phyloP scores from a whole-genome alignment of 139 green algal genomes.

The Zygnema cylindricum region DNA sequence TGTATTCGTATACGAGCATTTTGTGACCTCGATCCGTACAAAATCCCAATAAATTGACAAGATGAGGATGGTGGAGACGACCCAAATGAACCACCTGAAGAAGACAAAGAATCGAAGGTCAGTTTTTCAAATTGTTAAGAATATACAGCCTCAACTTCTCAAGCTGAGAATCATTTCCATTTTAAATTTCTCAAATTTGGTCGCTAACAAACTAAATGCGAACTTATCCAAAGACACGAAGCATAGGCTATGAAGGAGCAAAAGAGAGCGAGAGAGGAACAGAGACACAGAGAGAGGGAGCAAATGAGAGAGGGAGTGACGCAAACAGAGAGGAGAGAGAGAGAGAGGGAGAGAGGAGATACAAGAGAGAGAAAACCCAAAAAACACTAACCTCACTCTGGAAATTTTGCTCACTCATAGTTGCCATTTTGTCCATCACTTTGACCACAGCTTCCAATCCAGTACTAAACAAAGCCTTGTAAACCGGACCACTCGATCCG shows the following conservation, averaged over 20 bases:
- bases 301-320: constrained; percentile 9
- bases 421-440: not conserved
- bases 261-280: not conserved
- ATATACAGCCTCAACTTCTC: too few relatives aligned
- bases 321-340: not conserved
- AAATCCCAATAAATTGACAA: constrained; percentile 53
- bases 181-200: not conserved
- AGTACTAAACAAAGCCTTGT: constrained; percentile 10
- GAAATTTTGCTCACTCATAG: not conserved
- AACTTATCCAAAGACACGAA: not conserved
- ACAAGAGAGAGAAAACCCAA: not conserved
- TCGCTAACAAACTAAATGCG: not conserved
- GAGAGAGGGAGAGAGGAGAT: not conserved
- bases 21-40: constrained; percentile 33
- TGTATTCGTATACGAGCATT: constrained; percentile 57
- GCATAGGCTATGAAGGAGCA: not conserved
- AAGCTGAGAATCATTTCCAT: too few relatives aligned
- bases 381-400: not conserved
- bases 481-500: constrained; percentile 4
- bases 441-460: constrained; percentile 2
- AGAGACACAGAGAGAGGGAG: constrained; percentile 13
- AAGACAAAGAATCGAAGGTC: not conserved
- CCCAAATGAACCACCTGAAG: constrained; percentile 43
- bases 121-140: not conserved
- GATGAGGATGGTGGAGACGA: constrained; percentile 41